Percentiles rank a stretch among this genome's conserved stretches.
These are phyloP conservation scores for Lasiodiplodia gonubiensis DNA, from an alignment of 2,329 filamentous ascomycete species.

Conservation along the genomic window DNA sequence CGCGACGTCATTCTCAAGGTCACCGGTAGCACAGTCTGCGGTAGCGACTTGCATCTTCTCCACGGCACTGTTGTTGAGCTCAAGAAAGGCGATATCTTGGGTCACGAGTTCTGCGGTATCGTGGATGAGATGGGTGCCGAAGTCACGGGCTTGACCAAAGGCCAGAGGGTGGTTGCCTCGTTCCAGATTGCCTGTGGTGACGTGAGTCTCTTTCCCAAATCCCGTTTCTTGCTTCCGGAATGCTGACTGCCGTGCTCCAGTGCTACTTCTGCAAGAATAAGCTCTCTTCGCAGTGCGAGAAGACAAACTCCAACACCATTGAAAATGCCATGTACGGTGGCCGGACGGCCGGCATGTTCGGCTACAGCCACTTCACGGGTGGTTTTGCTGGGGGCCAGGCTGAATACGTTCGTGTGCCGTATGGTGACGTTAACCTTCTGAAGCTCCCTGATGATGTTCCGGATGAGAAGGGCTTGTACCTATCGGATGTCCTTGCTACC, in stretches of 20 bases:
- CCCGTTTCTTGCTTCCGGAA: conserved; percentile 29
- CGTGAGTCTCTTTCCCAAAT: neutral
- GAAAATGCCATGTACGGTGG: conserved; percentile 79
- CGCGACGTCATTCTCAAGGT: conserved; percentile 81
- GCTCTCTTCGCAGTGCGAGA: conserved; percentile 78
- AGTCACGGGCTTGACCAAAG: conserved; percentile 52
- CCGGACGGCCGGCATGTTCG: conserved; percentile 70
- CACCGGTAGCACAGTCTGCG: conserved; percentile 68
- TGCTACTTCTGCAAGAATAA: conserved; percentile 83
- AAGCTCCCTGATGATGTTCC: conserved; percentile 79
- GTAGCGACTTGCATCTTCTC: conserved; percentile 65
- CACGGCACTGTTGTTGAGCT: conserved; percentile 56
- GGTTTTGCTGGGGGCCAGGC: conserved; percentile 88
- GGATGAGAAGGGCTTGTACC: conserved; percentile 81
- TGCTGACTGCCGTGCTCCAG: conserved; percentile 24
- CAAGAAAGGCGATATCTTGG: conserved; percentile 58
- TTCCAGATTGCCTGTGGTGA: conserved; percentile 78
- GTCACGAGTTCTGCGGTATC: conserved; percentile 59
- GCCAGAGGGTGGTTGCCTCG: conserved; percentile 74
- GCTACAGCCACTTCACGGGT: conserved; percentile 73
- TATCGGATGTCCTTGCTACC: conserved; percentile 81
- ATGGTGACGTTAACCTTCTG: conserved; percentile 80
- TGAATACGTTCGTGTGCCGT: conserved; percentile 83
- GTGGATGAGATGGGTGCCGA: conserved; percentile 53
- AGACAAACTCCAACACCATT: conserved; percentile 75